These are phyloP conservation scores for Boletus rubescentipes DNA, from an alignment of 768 basidiomycete genomes.

Conservation along the genomic window DNA sequence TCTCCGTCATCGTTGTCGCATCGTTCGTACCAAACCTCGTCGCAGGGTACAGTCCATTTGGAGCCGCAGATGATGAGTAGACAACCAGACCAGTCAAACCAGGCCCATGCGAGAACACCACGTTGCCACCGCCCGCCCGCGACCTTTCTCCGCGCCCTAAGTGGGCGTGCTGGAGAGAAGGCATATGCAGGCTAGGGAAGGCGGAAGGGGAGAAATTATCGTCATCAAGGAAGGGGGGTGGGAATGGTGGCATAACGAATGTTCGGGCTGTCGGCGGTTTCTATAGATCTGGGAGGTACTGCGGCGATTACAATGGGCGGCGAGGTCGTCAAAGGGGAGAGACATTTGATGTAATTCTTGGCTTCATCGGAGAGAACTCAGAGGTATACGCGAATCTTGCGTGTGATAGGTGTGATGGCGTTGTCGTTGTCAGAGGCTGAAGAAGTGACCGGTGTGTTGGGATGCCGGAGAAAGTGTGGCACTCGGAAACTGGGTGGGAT, in stretches of 20 bases:
- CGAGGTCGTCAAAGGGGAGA: neutral
- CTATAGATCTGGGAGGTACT: neutral
- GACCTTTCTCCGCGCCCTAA: slow-evolving; percentile 15
- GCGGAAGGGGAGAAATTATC: neutral
- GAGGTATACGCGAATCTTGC: slow-evolving; percentile 2
- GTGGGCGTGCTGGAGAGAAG: slow-evolving; percentile 19
- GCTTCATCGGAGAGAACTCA: neutral
- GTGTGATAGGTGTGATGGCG: neutral
- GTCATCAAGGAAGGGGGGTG: neutral
- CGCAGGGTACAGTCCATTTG: neutral
- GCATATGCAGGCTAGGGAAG: slow-evolving; percentile 3
- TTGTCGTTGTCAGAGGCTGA: neutral
- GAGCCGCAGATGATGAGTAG: neutral
- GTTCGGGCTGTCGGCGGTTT: neutral
- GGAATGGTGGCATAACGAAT: neutral
- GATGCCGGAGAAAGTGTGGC: neutral
- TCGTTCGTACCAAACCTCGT: slow-evolving; percentile 1
- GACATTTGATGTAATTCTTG: neutral
- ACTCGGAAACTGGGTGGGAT: neutral
- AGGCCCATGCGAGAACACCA: neutral
- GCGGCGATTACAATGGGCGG: neutral
- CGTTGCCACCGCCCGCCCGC: slow-evolving; percentile 2
- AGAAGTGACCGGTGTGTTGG: neutral
- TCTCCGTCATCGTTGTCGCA: neutral
- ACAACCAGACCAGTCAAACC: neutral